Evolutionary conservation across 768 basidiomycete genomes (phyloP), one percentile per base, ranked within the genome.

Genomic region (Mycena crocata): DNA sequence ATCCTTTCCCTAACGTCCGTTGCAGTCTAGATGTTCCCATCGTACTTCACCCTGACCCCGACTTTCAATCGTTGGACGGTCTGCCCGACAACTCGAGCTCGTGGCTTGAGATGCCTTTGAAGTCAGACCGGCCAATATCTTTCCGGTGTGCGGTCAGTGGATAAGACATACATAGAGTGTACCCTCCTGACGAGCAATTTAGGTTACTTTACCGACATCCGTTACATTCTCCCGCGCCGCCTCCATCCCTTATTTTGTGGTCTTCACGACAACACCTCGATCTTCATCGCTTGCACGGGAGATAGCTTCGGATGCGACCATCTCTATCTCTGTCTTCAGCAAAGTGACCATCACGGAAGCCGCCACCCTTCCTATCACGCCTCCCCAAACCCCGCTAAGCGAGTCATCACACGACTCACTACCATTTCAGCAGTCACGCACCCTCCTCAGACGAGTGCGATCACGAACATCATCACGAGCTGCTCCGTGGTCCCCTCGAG

Each of bases 101-200:
- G 0, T 93, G 92, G 91, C 71, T 91, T 24, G 92, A 93, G 74
- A 85, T 90, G 76, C 87, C 90, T 37, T 76, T 93, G 44, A 84
- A 82, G 61, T 79, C 87, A 2, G 90, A 92, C 71, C 85, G 90
- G 28, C 82, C 83, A 0, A 83, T 91, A 26, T 87, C 90, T 5
- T 88, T 90, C 73, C 84, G 82, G 39, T 91, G 89, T 75, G 90
- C 88, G 26, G 92, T 92, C 70, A 75, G 90, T 82, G 7, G n/a
- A 58, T 34, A 65, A 23, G 13, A n/a, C 8, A 26, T 30, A 28
- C 32, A 54, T 32, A 35, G 32, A 50, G 40, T 15, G 28, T 42
- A 57, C 39, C 30, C 23, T 64, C 62, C 49, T 40, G 54, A 57
- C 31, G 34, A 37, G 62, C 35, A 42, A 44, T 60, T n/a, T 48